Evolutionary conservation across 352 stramenopile genomes (phyloP), one percentile per base, ranked within the genome.

Genomic region (Pythium phragmiticola): DNA sequence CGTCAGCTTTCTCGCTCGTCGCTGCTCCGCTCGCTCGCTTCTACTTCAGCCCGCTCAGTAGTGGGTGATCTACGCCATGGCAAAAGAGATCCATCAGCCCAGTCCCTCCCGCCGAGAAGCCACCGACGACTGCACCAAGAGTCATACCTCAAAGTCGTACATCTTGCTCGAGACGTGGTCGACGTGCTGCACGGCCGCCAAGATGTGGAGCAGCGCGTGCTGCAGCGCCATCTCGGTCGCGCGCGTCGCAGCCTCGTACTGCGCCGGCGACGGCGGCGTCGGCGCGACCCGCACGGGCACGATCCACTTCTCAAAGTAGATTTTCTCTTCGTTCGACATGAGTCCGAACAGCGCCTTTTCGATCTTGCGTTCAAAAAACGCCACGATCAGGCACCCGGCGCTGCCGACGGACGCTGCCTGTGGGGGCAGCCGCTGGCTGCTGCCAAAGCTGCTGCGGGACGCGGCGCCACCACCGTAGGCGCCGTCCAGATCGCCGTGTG

Each of bases 301-400:
- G 36, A 90, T 66, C 85, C 85, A 94, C 60, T 94, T 91, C 62
- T 94, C 85, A 60, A 89, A 94, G n/a, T 88, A 69, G 41, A 87
- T 75, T 66, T 92, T 92, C 67, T 92, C 85, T 69, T 94, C 85
- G 42, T 90, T 94, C 9, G 82, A 89, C 76, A 92, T 90, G 47
- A 94, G 72, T 9, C 82, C 84, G 30, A 94, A 94, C 19, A 94
- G 68, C 33, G 85, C 82, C 50, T 90, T 92, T 69, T 91, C 91
- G 51, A 92, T 78, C 60, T 89, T 90, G 2, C 81, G 72, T 61
- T 92, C 82, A 28, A 90, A 94, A 60, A 94, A 94, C 4, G 76
- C 76, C 30, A 94, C 78, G 19, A 80, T 78, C 33, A 94, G 55
- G 50, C 72, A 89, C 9, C 83, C 81, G 57, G n/a, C 21, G 26